Percentiles rank a stretch among this genome's conserved stretches.
These are phyloP conservation scores for Metschnikowia reukaufii DNA, from an alignment of 805 yeast genomes.

Conservation along the genomic window DNA sequence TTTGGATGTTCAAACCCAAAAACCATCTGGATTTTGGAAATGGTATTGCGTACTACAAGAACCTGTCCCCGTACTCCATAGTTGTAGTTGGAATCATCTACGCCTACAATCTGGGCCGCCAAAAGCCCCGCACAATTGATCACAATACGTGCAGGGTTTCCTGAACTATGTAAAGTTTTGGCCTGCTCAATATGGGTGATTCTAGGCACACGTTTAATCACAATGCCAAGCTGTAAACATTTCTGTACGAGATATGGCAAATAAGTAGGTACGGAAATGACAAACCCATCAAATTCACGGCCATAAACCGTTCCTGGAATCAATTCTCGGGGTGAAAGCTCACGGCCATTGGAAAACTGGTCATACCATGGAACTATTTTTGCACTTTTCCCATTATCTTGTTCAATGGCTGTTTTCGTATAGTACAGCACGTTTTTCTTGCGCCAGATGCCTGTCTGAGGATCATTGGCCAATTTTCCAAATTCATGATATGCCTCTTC, in stretches of 20 bases:
- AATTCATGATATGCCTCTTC: slow-evolving; percentile 49
- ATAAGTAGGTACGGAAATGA: slow-evolving; percentile 59
- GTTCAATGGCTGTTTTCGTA: slow-evolving; percentile 15
- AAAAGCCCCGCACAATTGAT: slow-evolving; percentile 60
- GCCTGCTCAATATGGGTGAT: slow-evolving; percentile 52
- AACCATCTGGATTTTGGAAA: slow-evolving; percentile 31
- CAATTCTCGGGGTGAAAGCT: slow-evolving; percentile 35
- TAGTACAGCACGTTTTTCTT: slow-evolving; percentile 15
- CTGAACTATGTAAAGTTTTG: slow-evolving; percentile 16
- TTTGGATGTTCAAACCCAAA: slow-evolving; percentile 31
- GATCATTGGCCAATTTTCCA: slow-evolving; percentile 46
- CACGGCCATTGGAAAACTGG: slow-evolving; percentile 38
- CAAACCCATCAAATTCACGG: slow-evolving; percentile 50
- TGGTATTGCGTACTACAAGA: slow-evolving; percentile 48
- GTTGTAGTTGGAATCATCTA: slow-evolving; percentile 39
- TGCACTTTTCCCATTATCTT: slow-evolving; percentile 8
- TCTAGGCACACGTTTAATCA: slow-evolving; percentile 40
- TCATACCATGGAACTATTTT: slow-evolving; percentile 47
- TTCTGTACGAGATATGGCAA: slow-evolving; percentile 51
- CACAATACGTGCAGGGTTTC: slow-evolving; percentile 44
- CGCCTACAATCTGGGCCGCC: slow-evolving; percentile 47
- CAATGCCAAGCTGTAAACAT: slow-evolving; percentile 48
- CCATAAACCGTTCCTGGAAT: slow-evolving; percentile 47
- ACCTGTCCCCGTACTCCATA: slow-evolving; percentile 64
- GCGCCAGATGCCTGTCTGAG: slow-evolving; percentile 45